phyloP scores from a whole-genome alignment of 2,329 filamentous ascomycete species.

The Fusarium sp. region DNA sequence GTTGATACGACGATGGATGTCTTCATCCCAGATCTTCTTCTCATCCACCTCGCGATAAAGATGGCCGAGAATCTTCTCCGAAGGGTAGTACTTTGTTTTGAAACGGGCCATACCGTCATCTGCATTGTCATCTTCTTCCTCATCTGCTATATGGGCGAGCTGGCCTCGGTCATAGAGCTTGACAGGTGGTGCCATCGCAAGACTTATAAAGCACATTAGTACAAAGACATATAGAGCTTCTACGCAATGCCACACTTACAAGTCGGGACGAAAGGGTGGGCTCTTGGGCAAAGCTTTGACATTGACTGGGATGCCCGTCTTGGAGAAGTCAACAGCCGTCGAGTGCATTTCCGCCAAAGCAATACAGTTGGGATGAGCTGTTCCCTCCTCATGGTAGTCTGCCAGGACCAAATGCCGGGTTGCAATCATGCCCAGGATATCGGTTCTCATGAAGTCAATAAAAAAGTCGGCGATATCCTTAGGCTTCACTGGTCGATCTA shows the following conservation, averaged over 20 bases:
- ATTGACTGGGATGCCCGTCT: conserved; percentile 71
- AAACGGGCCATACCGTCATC: conserved; percentile 55
- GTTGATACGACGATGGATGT: conserved; percentile 52
- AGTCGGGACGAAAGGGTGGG: conserved; percentile 60
- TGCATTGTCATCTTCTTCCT: conserved; percentile 53
- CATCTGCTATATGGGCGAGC: conserved; percentile 43
- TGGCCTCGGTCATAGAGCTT: conserved; percentile 56
- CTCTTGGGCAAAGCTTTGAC: conserved; percentile 54
- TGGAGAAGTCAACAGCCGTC: conserved; percentile 78
- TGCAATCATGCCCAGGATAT: conserved; percentile 72
- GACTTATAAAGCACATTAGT: conserved; percentile 43
- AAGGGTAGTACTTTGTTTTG: conserved; percentile 68
- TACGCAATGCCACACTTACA: conserved; percentile 53
- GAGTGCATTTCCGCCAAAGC: conserved; percentile 71
- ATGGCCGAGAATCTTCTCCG: conserved; percentile 72
- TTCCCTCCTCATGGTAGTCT: conserved; percentile 64
- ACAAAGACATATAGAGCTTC: accelerated
- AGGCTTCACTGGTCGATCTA: conserved; percentile 66
- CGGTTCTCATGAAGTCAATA: conserved; percentile 76
- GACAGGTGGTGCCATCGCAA: conserved; percentile 57
- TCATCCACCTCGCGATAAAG: conserved; percentile 81
- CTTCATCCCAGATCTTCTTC: conserved; percentile 66
- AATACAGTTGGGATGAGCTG: conserved; percentile 59
- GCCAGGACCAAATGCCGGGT: conserved; percentile 70
- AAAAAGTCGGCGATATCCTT: conserved; percentile 84